Conservation (phyloP, 2,329 filamentous ascomycete genomes). For the Epicoccum sorghinum region DNA sequence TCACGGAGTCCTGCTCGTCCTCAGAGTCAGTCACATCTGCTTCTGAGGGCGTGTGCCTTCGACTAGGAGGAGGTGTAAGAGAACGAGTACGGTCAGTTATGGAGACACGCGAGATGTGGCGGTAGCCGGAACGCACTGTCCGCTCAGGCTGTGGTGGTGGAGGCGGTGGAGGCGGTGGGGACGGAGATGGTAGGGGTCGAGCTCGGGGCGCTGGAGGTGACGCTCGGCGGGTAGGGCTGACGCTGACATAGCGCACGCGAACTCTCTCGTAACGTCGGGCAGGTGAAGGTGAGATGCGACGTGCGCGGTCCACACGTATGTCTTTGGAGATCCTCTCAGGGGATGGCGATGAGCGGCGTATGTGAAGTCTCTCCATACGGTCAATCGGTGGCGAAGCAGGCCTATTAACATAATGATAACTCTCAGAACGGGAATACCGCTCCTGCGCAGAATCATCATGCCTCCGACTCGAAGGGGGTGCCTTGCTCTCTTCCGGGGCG, state of each 20-base stretch:
- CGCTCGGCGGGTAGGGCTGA: slow-evolving; percentile 12
- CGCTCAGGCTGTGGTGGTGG: slow-evolving; percentile 12
- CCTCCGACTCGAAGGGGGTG: slow-evolving; percentile 10
- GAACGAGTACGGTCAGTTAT: slow-evolving; percentile 13
- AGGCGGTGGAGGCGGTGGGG: slow-evolving; percentile 13
- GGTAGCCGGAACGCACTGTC: slow-evolving; percentile 16
- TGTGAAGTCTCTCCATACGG: slow-evolving; percentile 26
- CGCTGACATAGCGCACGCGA: slow-evolving; percentile 23
- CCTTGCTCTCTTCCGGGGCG: slow-evolving; percentile 16
- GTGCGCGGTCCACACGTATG: slow-evolving; percentile 24
- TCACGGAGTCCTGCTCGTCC: slow-evolving; percentile 27
- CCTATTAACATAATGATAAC: slow-evolving; percentile 18
- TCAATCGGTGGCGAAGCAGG: slow-evolving; percentile 21
- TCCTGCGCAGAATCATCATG: slow-evolving; percentile 14
- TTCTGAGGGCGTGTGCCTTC: slow-evolving; percentile 19
- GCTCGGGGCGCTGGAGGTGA: slow-evolving; percentile 2
- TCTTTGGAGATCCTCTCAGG: slow-evolving; percentile 21
- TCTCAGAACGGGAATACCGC: slow-evolving; percentile 21
- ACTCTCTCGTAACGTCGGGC: slow-evolving; percentile 17
- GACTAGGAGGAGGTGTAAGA: slow-evolving; percentile 12
- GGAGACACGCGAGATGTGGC: slow-evolving; percentile 19
- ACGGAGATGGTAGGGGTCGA: slow-evolving; percentile 10
- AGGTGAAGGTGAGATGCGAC: slow-evolving; percentile 24
- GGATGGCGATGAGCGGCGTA: slow-evolving; percentile 23
- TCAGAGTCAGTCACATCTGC: slow-evolving; percentile 37